Base-by-base conservation (phyloP, 2,329 filamentous ascomycete species). In the Tolypocladium tropicale region DNA sequence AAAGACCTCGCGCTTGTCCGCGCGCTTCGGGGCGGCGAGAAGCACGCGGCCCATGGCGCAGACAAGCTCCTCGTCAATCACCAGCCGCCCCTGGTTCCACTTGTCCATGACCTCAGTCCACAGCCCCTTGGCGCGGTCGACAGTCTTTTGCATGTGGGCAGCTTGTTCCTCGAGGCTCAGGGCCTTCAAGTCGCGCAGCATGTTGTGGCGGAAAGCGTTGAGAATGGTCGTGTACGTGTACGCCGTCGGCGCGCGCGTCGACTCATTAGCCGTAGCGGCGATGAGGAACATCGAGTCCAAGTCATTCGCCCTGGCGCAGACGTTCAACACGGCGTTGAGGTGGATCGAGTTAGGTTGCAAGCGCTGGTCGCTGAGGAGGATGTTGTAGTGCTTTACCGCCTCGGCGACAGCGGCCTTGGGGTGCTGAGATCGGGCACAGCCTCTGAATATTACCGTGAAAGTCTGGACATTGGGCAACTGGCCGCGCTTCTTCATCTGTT, bases 401-500 rank as follows among this genome's bases (percentile, higher is more conserved):
- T 88, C 85, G 55, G 77, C 70, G 6, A 94, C 78, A 52, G 84
- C 84, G 33, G 82, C 69, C 48, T 79, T 75, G 0, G 78, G 71
- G 57, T 86, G 79, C 1, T 79, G 67, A 18, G 85, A 83, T 46
- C 77, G 72, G 43, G 85, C 80, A 55, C 92, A 83, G 33, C 91
- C 93, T 53, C 82, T 78, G 62, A 99, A 84, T 57, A 97, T 81
- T 57, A 89, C 85, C 21, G 89, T 94, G 67, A 89, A 96, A 0
- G 94, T 96, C 64, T 86, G 82, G 4, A 83, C 80, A 67, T 92
- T 93, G 1, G 94, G 93, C 30, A 81, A 77, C 64, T 95, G 88
- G 6, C 79, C 86, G 59, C 91, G 82, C 74, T 97, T 97, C 75
- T 97, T 99, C 93, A 99, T 97, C 88, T 90, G 62, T 14, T 57